phyloP scores from a whole-genome alignment of 1,284 basidiomycete species.

The Clitocybe nebularis region DNA sequence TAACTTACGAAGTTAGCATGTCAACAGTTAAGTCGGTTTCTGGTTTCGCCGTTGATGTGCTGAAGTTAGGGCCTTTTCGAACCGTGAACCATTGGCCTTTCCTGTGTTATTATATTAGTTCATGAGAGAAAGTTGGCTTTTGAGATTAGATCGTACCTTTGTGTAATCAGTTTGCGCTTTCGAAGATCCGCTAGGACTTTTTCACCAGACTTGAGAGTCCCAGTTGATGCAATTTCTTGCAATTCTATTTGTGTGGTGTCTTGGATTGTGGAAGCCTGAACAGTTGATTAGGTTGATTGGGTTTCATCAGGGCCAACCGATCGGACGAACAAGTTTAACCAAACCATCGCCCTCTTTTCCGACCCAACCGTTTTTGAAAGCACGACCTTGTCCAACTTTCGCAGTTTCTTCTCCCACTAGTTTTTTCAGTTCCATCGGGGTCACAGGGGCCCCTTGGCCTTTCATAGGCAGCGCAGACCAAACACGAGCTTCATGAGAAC shows the following conservation, averaged over 20 bases:
- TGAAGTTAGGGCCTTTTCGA: constrained; percentile 84
- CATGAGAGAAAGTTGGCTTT: constrained; percentile 8
- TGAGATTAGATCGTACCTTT: constrained; percentile 45
- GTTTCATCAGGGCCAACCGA: constrained; percentile 7
- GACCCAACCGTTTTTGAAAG: constrained; percentile 98
- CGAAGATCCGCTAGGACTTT: constrained; percentile 82
- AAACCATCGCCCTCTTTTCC: constrained; percentile 87
- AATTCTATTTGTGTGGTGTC: constrained; percentile 79
- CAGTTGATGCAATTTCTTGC: constrained; percentile 70
- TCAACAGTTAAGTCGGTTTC: constrained; percentile 97
- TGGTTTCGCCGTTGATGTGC: constrained; percentile 91
- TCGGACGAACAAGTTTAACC: constrained; percentile 70
- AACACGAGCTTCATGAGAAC: constrained; percentile 93
- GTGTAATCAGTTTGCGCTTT: constrained; percentile 85
- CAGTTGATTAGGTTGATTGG: neutral
- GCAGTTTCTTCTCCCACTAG: constrained; percentile 79
- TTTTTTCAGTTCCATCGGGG: constrained; percentile 66
- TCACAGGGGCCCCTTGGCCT: constrained; percentile 65
- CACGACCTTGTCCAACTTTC: constrained; percentile 90
- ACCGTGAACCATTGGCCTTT: constrained; percentile 96
- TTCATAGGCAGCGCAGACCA: constrained; percentile 80
- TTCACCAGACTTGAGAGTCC: constrained; percentile 69
- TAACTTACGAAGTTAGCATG: constrained; percentile 82
- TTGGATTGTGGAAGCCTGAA: constrained; percentile 57
- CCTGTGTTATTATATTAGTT: constrained; percentile 38